Conservation (phyloP, 2,329 filamentous ascomycete species). For the Paradendryphiella salina region DNA sequence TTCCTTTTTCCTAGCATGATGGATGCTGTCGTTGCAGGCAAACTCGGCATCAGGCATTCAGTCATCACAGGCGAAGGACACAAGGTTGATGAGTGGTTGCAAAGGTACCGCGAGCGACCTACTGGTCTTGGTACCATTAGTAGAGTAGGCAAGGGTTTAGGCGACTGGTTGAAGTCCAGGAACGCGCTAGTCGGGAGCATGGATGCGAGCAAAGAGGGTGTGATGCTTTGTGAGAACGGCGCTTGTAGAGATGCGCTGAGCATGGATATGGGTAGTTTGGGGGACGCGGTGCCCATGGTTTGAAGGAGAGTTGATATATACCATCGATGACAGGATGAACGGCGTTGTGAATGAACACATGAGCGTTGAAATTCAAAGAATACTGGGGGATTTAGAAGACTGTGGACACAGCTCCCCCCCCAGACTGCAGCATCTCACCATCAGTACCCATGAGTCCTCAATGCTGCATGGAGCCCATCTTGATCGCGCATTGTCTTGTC, state of each 20-base stretch:
- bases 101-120: constrained; percentile 48
- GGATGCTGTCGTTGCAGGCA: constrained; percentile 71
- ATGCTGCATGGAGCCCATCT: too few species aligned
- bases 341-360: neutral
- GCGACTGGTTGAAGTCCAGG: constrained; percentile 56
- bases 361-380: neutral
- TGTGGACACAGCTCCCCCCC: too few species aligned
- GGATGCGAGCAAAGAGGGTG: constrained; percentile 43
- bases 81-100: constrained; percentile 48
- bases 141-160: constrained; percentile 39
- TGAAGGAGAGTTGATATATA: neutral
- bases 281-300: constrained; percentile 22
- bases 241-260: constrained; percentile 51
- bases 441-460: too few species aligned
- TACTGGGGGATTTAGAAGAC: too few species aligned
- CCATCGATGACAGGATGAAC: neutral
- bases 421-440: too few species aligned
- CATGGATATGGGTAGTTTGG: constrained; percentile 37
- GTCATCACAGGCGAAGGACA: constrained; percentile 58
- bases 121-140: constrained; percentile 39
- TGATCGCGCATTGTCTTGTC: too few species aligned
- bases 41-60: constrained; percentile 67
- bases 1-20: constrained; percentile 87
- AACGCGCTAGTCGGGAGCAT: constrained; percentile 54
- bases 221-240: constrained; percentile 46